Evolutionary conservation across 495 filamentous ascomycete species (phyloP).

Genomic region (Podospora fimiseda): DNA sequence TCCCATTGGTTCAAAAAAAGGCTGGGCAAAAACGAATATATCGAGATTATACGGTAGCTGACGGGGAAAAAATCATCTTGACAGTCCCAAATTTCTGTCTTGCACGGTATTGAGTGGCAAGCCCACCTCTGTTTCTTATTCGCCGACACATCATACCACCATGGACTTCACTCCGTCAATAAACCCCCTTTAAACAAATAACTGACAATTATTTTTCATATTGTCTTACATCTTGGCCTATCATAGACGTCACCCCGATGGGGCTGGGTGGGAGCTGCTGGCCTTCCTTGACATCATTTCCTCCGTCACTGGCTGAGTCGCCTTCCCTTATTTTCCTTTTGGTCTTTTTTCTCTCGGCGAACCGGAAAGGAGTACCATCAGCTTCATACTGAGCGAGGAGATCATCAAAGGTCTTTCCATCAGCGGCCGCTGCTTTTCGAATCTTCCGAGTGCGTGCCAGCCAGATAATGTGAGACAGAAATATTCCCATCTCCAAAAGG

Average conservation of each 20-base stretch:
- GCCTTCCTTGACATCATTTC: not conserved
- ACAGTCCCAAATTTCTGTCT: no score
- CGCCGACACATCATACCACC: no score
- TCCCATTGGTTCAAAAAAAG: no score
- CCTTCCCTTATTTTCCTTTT: not conserved
- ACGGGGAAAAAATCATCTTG: no score
- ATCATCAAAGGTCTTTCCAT: slow-evolving; percentile 58
- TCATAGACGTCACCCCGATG: no score
- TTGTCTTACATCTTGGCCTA: no score
- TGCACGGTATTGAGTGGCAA: no score
- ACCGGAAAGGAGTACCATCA: slow-evolving; percentile 31
- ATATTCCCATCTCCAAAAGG: slow-evolving; percentile 62
- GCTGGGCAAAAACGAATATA: not conserved
- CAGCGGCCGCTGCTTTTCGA: slow-evolving; percentile 49
- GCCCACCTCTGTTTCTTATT: no score
- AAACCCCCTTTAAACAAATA: no score
- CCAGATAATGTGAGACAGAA: slow-evolving; percentile 62
- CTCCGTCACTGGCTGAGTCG: not conserved
- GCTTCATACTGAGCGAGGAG: slow-evolving; percentile 40
- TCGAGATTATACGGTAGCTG: not conserved
- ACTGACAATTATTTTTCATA: no score
- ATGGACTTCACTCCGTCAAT: no score
- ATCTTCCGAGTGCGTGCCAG: slow-evolving; percentile 55
- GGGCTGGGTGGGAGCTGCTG: no score
- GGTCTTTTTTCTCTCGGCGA: slow-evolving; percentile 34